Evolutionary conservation across 768 basidiomycete species (phyloP).

Genomic region (Candolleomyces aberdarensis): DNA sequence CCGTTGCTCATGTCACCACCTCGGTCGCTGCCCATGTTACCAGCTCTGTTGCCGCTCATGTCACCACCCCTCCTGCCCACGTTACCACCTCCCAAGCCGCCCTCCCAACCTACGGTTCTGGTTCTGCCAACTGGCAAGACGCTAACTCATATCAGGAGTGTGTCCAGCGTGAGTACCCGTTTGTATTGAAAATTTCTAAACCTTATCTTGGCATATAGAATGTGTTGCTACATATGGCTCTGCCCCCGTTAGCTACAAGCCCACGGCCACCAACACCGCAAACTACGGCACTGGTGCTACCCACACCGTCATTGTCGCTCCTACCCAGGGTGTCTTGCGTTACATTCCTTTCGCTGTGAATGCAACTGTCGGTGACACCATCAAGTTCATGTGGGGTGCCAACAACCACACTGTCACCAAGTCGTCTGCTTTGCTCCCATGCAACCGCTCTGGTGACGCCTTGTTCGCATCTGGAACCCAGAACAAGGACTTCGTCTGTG

Average conservation of each 20-base stretch:
- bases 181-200: background rate
- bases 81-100: constrained; percentile 11
- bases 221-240: constrained; percentile 61
- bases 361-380: constrained; percentile 73
- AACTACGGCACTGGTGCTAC: constrained; percentile 50
- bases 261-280: constrained; percentile 30
- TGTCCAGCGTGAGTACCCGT: constrained; percentile 55
- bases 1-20: background rate
- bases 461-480: constrained; percentile 65
- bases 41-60: background rate
- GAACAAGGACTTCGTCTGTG: constrained; percentile 60
- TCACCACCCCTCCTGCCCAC: background rate
- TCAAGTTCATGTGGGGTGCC: constrained; percentile 76
- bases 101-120: constrained; percentile 61
- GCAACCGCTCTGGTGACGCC: constrained; percentile 65
- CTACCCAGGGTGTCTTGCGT: constrained; percentile 70
- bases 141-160: constrained; percentile 60
- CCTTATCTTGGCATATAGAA: constrained; percentile 35
- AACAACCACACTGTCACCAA: constrained; percentile 84
- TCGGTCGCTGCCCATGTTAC: background rate
- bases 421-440: constrained; percentile 59
- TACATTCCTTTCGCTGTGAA: constrained; percentile 75
- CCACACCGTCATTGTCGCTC: constrained; percentile 77
- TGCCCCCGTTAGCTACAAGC: constrained; percentile 29
- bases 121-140: constrained; percentile 46